Conservation (phyloP, 2,329 filamentous ascomycete genomes). For the Pseudogymnoascus sp. region DNA sequence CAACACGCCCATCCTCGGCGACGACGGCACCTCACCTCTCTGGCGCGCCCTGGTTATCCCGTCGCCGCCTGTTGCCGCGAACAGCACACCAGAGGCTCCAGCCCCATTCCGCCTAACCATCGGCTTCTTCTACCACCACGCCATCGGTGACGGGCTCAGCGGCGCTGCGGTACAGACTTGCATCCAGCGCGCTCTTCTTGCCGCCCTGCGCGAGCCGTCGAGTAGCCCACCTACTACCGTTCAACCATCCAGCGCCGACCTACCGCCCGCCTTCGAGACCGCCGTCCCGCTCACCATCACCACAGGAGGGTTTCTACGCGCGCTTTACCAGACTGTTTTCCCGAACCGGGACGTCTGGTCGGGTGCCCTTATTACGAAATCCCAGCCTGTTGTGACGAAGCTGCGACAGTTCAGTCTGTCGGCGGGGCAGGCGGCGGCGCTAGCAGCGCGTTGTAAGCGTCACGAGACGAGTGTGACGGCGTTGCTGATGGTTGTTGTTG, state of each 20-base stretch:
- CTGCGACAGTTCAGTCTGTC: not conserved
- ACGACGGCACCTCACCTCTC: slow-evolving; percentile 6
- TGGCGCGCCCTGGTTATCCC: not conserved
- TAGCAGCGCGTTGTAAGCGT: not conserved
- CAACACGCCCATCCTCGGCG: not conserved
- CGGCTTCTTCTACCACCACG: slow-evolving; percentile 47
- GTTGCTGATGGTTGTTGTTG: not conserved
- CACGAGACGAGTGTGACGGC: not conserved
- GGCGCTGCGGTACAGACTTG: slow-evolving; percentile 26
- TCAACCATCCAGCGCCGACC: not conserved
- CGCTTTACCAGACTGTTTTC: slow-evolving; percentile 31
- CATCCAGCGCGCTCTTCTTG: slow-evolving; percentile 39
- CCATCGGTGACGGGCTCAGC: slow-evolving; percentile 46
- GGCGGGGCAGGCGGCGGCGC: not conserved
- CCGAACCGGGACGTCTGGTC: slow-evolving; percentile 19
- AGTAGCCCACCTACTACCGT: slow-evolving; percentile 22
- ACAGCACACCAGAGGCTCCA: not conserved
- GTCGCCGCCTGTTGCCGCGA: not conserved
- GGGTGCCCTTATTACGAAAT: not conserved
- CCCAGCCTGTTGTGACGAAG: not conserved
- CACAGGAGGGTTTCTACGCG: slow-evolving; percentile 22
- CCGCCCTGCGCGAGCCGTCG: slow-evolving; percentile 40
- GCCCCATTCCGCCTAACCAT: slow-evolving; percentile 33
- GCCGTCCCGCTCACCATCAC: not conserved
- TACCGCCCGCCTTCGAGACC: not conserved